Evolutionary conservation across 495 filamentous ascomycete genomes (phyloP).

Genomic region (Parmelia sp.): DNA sequence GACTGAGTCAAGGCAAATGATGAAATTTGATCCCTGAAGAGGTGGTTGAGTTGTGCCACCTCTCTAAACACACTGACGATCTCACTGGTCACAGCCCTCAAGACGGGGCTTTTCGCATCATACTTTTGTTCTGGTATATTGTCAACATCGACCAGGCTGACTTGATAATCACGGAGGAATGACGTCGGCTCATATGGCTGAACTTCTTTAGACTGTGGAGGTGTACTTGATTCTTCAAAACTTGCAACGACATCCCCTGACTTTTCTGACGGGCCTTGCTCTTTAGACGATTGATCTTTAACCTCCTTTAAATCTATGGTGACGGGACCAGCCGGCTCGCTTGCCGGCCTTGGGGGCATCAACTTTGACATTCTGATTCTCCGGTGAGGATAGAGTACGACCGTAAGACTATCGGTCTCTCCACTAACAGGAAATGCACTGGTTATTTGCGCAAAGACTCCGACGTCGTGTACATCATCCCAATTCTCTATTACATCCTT

Average conservation of each 20-base stretch:
- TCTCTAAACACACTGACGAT: slow-evolving; percentile 98
- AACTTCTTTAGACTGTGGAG: slow-evolving; percentile 40
- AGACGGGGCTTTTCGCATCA: slow-evolving; percentile 79
- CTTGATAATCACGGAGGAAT: slow-evolving; percentile 82
- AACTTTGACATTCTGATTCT: slow-evolving; percentile 83
- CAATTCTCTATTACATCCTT: slow-evolving; percentile 81
- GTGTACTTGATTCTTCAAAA: slow-evolving; percentile 70
- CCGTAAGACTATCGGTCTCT: slow-evolving; percentile 71
- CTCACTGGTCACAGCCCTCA: slow-evolving; percentile 88
- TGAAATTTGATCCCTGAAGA: slow-evolving; percentile 97
- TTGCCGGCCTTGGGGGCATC: slow-evolving; percentile 51
- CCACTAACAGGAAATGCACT: slow-evolving; percentile 85
- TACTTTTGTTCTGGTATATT: slow-evolving; percentile 82
- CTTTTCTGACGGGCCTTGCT: slow-evolving; percentile 51
- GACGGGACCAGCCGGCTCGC: slow-evolving; percentile 29
- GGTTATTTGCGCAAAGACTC: slow-evolving; percentile 96
- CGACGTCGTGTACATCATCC: slow-evolving; percentile 88
- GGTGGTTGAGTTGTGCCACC: slow-evolving; percentile 80
- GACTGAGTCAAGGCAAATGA: slow-evolving; percentile 95
- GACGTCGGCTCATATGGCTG: slow-evolving; percentile 76
- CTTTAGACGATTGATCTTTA: slow-evolving; percentile 51
- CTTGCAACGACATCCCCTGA: slow-evolving; percentile 93
- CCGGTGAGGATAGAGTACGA: slow-evolving; percentile 91
- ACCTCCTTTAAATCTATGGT: slow-evolving; percentile 38
- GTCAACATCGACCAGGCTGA: slow-evolving; percentile 90